A percentile compares a stretch with the other conserved stretches of the same genome.
These are phyloP conservation scores for Orbilia javanica DNA, from an alignment of 2,329 filamentous ascomycete species.

Conservation along the genomic window DNA sequence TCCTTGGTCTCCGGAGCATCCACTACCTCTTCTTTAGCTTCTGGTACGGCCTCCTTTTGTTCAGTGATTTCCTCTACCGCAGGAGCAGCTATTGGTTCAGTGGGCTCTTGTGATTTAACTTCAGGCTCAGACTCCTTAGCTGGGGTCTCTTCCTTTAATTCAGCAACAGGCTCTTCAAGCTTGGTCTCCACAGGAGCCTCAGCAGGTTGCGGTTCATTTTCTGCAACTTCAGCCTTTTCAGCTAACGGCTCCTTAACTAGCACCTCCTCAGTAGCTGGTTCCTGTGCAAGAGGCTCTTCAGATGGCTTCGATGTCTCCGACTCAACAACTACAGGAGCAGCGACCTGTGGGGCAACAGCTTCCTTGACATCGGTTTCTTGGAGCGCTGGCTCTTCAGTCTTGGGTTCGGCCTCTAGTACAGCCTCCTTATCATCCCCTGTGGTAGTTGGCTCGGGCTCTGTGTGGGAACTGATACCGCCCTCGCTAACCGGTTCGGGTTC, in stretches of 20 bases:
- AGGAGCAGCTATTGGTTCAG: neutral
- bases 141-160: constrained; percentile 15
- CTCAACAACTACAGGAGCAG: constrained; percentile 11
- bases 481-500: neutral
- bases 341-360: constrained; percentile 3
- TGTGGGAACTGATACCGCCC: neutral
- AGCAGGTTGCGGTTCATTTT: constrained; percentile 3
- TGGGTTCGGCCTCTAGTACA: neutral
- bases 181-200: constrained; percentile 8
- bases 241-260: constrained; percentile 5
- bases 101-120: neutral
- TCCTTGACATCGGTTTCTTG: constrained; percentile 11
- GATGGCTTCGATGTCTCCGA: constrained; percentile 3
- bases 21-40: constrained; percentile 4
- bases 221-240: neutral
- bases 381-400: constrained; percentile 21
- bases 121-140: constrained; percentile 10
- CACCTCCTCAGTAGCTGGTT: neutral
- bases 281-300: constrained; percentile 4
- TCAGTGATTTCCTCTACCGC: constrained; percentile 8
- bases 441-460: constrained; percentile 2
- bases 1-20: constrained; percentile 11
- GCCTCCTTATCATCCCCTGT: constrained; percentile 1
- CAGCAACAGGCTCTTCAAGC: constrained; percentile 9
- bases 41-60: constrained; percentile 7